Percentiles rank a stretch among this genome's conserved stretches.
Evolutionary conservation across 2,329 filamentous ascomycete genomes (phyloP).

Genomic region (Lachnellula arida): DNA sequence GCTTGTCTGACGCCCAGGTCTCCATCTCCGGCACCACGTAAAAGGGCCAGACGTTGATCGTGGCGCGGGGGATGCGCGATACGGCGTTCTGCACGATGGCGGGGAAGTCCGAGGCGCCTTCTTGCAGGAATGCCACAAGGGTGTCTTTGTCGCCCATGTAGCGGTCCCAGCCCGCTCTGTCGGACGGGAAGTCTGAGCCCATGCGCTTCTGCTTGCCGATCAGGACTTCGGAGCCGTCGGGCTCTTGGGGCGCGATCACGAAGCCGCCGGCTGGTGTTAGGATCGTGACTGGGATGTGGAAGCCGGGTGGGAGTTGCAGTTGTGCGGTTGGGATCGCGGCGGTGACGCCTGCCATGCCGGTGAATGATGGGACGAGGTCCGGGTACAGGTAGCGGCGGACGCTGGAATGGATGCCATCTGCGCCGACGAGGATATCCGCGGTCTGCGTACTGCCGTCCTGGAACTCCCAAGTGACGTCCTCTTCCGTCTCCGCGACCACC

Average conservation of each 20-base stretch:
- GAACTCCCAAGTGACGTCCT: conserved; percentile 43
- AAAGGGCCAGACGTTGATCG: conserved; percentile 44
- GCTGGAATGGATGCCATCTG: conserved; percentile 56
- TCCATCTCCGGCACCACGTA: conserved; percentile 40
- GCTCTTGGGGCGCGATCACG: conserved; percentile 44
- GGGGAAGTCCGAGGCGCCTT: conserved; percentile 33
- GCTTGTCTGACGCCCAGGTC: conserved; percentile 35
- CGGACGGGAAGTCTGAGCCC: conserved; percentile 32
- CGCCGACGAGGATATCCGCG: conserved; percentile 47
- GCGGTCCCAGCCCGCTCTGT: conserved; percentile 39
- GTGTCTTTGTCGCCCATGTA: conserved; percentile 37
- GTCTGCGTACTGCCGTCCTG: conserved; percentile 38
- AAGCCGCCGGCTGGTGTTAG: conserved; percentile 39
- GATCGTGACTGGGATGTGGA: conserved; percentile 19
- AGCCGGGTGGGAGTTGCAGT: conserved; percentile 16
- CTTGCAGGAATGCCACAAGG: conserved; percentile 33
- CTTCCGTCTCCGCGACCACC: conserved; percentile 38
- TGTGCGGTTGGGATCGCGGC: conserved; percentile 21
- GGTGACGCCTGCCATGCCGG: conserved; percentile 40
- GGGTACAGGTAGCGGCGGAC: conserved; percentile 49
- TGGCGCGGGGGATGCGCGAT: conserved; percentile 30
- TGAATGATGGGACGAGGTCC: conserved; percentile 44
- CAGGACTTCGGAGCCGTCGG: conserved; percentile 45
- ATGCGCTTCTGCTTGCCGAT: conserved; percentile 42
- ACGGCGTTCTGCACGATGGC: conserved; percentile 37